Percentiles rank a stretch among this genome's conserved stretches.
phyloP scores from a whole-genome alignment of 495 filamentous ascomycete genomes.

The Hypoxylon trugodes region DNA sequence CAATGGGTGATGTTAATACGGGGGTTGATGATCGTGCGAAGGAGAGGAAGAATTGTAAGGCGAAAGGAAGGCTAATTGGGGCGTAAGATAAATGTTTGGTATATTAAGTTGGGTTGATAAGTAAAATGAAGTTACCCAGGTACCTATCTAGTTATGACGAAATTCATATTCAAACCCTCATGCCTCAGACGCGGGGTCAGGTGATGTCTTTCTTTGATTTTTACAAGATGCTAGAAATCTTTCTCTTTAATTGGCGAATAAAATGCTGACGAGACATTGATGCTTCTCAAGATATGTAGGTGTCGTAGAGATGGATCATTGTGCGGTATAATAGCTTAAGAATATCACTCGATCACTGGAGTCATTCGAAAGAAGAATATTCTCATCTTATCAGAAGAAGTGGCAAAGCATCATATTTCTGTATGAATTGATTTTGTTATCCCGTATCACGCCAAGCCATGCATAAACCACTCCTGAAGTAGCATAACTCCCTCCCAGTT shows the following conservation, averaged over 20 bases:
- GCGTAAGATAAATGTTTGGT: not conserved
- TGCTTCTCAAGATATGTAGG: not conserved
- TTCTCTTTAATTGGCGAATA: not conserved
- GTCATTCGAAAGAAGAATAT: not conserved
- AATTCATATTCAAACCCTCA: slow-evolving; percentile 17
- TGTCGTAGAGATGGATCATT: not conserved
- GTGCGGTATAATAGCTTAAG: too few relatives aligned
- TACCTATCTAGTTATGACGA: slow-evolving; percentile 40
- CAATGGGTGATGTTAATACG: too few relatives aligned
- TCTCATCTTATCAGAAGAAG: slow-evolving; percentile 22
- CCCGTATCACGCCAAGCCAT: slow-evolving; percentile 49
- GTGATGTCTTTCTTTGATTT: slow-evolving; percentile 16
- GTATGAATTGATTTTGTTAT: slow-evolving; percentile 45
- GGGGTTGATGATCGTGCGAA: not conserved
- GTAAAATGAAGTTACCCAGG: not conserved
- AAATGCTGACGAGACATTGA: not conserved
- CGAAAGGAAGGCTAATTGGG: not conserved
- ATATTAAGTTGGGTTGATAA: not conserved
- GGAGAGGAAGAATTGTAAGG: not conserved
- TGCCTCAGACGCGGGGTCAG: slow-evolving; percentile 27
- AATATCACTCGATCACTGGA: too few relatives aligned
- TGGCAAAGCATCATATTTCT: slow-evolving; percentile 42
- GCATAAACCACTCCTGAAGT: slow-evolving; percentile 44
- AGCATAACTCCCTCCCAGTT: slow-evolving; percentile 33
- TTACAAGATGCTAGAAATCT: not conserved